These are phyloP conservation scores for Agrostemma githago DNA, from an alignment of 148 eudicot species.

Conservation along the genomic window DNA sequence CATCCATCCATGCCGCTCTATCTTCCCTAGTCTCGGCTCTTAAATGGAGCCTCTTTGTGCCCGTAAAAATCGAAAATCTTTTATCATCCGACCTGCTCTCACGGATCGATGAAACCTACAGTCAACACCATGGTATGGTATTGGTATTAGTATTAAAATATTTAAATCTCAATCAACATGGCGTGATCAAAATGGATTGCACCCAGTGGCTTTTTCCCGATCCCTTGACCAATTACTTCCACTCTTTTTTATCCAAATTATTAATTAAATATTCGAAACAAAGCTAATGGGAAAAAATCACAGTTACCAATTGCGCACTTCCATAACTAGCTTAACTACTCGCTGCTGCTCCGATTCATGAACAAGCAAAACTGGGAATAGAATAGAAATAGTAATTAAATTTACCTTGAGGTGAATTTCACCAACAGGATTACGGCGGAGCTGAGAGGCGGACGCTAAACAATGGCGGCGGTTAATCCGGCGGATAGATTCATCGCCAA, in stretches of 20 bases:
- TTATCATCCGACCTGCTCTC: slow-evolving; percentile 92
- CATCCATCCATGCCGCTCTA: slow-evolving; percentile 72
- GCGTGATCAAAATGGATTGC: neutral
- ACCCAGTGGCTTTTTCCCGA: neutral
- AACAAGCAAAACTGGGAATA: neutral
- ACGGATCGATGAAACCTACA: slow-evolving; percentile 71
- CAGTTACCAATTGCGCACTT: neutral
- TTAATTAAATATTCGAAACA: neutral
- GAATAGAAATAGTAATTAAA: neutral
- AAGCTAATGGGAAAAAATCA: neutral
- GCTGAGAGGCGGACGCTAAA: slow-evolving; percentile 14
- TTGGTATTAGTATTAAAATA: too few species aligned
- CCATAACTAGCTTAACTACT: neutral
- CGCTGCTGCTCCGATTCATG: neutral
- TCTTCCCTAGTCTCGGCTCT: slow-evolving; percentile 79
- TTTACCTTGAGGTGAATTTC: slow-evolving; percentile 85
- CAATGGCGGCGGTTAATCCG: slow-evolving; percentile 31
- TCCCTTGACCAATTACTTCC: neutral
- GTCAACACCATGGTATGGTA: neutral
- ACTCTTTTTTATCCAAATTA: neutral
- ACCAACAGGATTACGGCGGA: slow-evolving; percentile 54
- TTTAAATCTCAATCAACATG: neutral
- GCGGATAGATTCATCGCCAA: slow-evolving; percentile 65
- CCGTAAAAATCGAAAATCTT: slow-evolving; percentile 86
- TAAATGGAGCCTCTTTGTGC: slow-evolving; percentile 83